Percentiles rank a stretch among this genome's conserved stretches.
Conservation (phyloP, 139 green algal genomes). For the Gonium pectorale region DNA sequence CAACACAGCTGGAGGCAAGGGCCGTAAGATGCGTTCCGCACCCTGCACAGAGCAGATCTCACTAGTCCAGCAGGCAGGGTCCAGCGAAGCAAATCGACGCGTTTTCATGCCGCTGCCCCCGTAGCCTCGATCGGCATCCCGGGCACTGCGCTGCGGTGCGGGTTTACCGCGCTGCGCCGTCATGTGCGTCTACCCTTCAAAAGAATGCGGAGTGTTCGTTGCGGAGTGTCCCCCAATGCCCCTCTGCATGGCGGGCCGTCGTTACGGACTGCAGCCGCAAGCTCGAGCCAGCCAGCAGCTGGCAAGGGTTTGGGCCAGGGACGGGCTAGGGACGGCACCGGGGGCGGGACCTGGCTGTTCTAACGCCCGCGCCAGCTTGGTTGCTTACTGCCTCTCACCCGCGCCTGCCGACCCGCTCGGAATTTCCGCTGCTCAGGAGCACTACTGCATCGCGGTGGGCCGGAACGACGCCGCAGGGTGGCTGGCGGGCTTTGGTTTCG, state of each 20-base stretch:
- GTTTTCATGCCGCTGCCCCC: not conserved
- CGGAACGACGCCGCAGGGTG: conserved; percentile 69
- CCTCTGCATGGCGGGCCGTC: not conserved
- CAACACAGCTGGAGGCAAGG: not conserved
- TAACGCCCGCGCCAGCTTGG: too few species aligned
- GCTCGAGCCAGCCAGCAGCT: not conserved
- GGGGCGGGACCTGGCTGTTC: too few species aligned
- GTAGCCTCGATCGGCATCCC: too few species aligned
- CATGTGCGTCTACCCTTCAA: too few species aligned
- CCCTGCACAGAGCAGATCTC: too few species aligned
- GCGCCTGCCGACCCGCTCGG: not conserved
- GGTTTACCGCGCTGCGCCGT: too few species aligned
- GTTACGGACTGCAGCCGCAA: not conserved
- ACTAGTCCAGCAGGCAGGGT: not conserved
- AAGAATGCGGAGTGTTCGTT: too few species aligned
- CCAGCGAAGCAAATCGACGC: not conserved
- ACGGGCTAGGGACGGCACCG: too few species aligned
- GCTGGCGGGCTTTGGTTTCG: not conserved
- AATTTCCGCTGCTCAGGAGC: conserved; percentile 68
- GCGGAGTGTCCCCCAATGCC: too few species aligned
- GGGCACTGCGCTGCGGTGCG: too few species aligned
- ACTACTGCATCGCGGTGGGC: conserved; percentile 88
- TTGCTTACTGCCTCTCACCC: not conserved
- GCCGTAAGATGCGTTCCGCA: too few species aligned
- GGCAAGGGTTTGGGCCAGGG: too few species aligned